Conservation (phyloP, 2,329 filamentous ascomycete genomes). For the Colletotrichum higginsianum region DNA sequence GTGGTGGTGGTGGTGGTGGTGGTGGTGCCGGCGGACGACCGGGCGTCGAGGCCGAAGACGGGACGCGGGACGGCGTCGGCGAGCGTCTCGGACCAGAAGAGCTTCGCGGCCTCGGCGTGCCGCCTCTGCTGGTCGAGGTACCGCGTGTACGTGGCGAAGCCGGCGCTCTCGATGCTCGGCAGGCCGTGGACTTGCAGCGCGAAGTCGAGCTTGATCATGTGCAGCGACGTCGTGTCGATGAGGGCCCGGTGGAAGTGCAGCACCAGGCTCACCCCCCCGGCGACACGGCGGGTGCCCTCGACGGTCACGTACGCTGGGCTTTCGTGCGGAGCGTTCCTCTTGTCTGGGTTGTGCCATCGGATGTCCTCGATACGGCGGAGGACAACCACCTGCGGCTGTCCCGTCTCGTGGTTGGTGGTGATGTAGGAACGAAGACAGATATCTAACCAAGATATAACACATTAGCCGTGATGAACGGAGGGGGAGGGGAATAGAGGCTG, state of each 20-base stretch:
- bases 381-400: not conserved
- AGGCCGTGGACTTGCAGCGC: slow-evolving; percentile 1
- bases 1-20: not conserved
- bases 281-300: not conserved
- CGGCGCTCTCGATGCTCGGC: slow-evolving; percentile 1
- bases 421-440: slow-evolving; percentile 7
- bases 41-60: not conserved
- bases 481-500: too few relatives aligned
- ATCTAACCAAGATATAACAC: not conserved
- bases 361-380: slow-evolving; percentile 12
- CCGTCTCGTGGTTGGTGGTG: not conserved
- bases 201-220: slow-evolving; percentile 19
- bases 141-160: slow-evolving; percentile 3
- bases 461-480: not conserved
- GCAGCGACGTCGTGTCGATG: slow-evolving; percentile 14
- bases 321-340: not conserved
- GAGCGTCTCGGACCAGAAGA: slow-evolving; percentile 2
- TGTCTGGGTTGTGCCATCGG: not conserved
- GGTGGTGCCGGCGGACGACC: not conserved
- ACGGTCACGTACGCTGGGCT: slow-evolving; percentile 6
- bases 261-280: not conserved
- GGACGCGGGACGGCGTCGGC: not conserved
- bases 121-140: slow-evolving; percentile 5
- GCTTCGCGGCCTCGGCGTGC: not conserved
- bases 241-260: slow-evolving; percentile 16